A percentile compares a stretch with the other conserved stretches of the same genome.
phyloP scores from a whole-genome alignment of 306 rosid genomes.

The Lathyrus sativus region DNA sequence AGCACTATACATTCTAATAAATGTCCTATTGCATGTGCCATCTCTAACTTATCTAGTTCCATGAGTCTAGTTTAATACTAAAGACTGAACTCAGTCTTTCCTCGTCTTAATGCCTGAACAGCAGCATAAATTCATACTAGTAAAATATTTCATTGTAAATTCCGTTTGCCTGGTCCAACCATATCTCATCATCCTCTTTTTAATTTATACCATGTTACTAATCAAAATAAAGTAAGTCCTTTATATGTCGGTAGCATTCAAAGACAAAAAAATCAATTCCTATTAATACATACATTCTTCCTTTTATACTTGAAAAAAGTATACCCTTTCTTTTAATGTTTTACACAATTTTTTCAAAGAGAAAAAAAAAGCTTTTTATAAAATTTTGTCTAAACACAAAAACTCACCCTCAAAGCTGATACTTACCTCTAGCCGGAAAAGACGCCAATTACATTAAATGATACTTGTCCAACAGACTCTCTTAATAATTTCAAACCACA shows the following conservation, averaged over 20 bases:
- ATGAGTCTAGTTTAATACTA: not conserved
- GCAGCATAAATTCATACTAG: not conserved
- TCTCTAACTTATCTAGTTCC: not conserved
- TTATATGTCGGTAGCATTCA: not conserved
- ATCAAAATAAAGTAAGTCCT: not conserved
- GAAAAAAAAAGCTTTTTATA: not conserved
- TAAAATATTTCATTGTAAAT: not conserved
- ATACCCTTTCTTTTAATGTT: not conserved
- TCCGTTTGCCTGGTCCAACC: not conserved
- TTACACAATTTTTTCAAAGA: not conserved
- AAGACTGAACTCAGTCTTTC: not conserved
- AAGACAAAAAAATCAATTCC: not conserved
- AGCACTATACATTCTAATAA: not conserved
- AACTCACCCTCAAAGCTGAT: not conserved
- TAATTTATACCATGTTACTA: not conserved
- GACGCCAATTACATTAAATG: not conserved
- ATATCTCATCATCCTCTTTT: not conserved
- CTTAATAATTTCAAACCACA: constrained; percentile 11
- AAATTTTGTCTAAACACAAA: not conserved
- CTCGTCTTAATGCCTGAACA: not conserved
- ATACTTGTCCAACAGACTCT: constrained; percentile 11
- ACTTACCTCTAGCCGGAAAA: not conserved
- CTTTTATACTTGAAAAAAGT: not conserved
- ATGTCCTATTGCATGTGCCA: not conserved
- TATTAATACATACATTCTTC: not conserved